Percentiles rank a stretch among this genome's conserved stretches.
Evolutionary conservation across 1,284 basidiomycete genomes (phyloP).

Genomic region (Papiliotrema nemorosa): DNA sequence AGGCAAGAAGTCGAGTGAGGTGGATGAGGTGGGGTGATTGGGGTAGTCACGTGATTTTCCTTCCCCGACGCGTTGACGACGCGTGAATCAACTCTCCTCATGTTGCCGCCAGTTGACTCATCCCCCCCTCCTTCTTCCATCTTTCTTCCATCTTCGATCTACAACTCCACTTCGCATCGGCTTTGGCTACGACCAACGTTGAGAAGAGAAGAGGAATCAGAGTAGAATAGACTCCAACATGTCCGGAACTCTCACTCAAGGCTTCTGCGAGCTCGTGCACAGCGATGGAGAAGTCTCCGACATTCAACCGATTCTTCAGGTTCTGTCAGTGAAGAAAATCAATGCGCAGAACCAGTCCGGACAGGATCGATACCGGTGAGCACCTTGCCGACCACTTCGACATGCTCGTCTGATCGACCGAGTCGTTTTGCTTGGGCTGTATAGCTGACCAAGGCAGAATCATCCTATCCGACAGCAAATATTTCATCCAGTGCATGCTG

Average conservation of each 20-base stretch:
- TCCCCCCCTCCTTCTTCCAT: background rate
- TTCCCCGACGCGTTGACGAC: background rate
- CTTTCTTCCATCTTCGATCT: background rate
- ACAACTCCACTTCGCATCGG: background rate
- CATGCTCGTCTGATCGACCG: background rate
- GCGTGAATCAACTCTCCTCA: slow-evolving; percentile 14
- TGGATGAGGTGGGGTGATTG: background rate
- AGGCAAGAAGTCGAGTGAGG: slow-evolving; percentile 6
- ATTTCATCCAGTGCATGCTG: slow-evolving; percentile 90
- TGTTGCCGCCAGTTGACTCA: slow-evolving; percentile 5
- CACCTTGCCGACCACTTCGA: background rate
- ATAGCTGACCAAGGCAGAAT: slow-evolving; percentile 39
- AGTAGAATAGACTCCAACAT: slow-evolving; percentile 12
- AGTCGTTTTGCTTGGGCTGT: background rate
- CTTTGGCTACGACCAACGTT: too few relatives aligned
- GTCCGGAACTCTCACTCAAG: slow-evolving; percentile 37
- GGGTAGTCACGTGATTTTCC: background rate
- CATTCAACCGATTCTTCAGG: slow-evolving; percentile 67
- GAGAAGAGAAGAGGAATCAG: too few relatives aligned
- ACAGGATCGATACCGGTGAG: slow-evolving; percentile 48
- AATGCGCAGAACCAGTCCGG: slow-evolving; percentile 38
- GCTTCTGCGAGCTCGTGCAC: slow-evolving; percentile 36
- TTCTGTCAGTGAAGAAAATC: slow-evolving; percentile 78
- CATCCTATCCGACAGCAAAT: slow-evolving; percentile 64
- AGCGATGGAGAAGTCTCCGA: slow-evolving; percentile 28